Conservation (phyloP, 441 rosid genomes). For the Mallotus japonicus region DNA sequence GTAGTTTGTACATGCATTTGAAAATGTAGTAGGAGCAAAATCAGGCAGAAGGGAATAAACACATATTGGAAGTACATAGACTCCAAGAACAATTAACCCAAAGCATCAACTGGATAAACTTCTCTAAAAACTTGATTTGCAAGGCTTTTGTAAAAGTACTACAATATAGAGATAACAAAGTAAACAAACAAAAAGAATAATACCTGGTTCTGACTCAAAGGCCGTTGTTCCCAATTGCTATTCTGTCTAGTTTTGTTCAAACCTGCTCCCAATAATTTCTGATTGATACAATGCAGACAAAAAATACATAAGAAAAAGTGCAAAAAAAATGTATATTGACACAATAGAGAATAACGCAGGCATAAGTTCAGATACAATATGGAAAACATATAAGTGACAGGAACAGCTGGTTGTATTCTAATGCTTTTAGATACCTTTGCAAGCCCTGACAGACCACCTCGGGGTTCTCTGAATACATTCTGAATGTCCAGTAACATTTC, state of each 20-base stretch:
- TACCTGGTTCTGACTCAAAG: conserved; percentile 79
- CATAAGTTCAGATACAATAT: not conserved
- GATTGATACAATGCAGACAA: conserved; percentile 19
- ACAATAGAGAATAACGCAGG: not conserved
- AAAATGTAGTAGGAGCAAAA: not conserved
- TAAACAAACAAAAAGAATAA: not conserved
- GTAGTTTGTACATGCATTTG: not conserved
- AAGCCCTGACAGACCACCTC: conserved; percentile 87
- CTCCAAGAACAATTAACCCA: not conserved
- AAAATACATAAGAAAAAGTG: not conserved
- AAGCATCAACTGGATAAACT: not conserved
- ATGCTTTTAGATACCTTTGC: conserved; percentile 49
- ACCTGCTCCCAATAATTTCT: conserved; percentile 85
- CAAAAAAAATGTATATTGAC: not conserved
- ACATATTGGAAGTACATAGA: not conserved
- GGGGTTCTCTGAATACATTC: conserved; percentile 56
- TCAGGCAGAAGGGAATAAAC: not conserved
- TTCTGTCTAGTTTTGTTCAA: conserved; percentile 83
- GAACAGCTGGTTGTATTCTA: conserved; percentile 14
- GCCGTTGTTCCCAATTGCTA: conserved; percentile 87
- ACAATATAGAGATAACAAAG: not conserved
- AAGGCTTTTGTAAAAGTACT: not conserved
- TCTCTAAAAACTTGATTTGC: not conserved
- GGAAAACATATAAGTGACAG: not conserved
- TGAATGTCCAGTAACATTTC: conserved; percentile 83